These are phyloP conservation scores for Nakazawaea ambrosiae DNA, from an alignment of 805 yeast species.

Conservation along the genomic window DNA sequence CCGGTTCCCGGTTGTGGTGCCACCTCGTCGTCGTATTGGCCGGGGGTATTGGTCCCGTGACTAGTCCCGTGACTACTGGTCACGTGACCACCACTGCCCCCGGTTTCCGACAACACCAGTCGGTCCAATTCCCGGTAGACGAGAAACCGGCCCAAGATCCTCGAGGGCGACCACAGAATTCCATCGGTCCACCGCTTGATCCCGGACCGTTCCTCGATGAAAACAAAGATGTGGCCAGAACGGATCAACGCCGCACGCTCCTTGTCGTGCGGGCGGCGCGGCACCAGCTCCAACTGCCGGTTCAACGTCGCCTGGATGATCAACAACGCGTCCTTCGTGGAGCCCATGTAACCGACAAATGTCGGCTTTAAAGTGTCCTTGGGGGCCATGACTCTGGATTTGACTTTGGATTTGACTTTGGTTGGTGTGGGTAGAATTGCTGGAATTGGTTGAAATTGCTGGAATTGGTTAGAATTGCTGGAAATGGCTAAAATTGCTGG, in stretches of 20 bases:
- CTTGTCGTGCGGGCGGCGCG: constrained; percentile 75
- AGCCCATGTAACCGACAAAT: constrained; percentile 67
- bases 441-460: too few relatives aligned
- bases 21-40: too few relatives aligned
- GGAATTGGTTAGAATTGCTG: too few relatives aligned
- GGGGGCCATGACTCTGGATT: constrained; percentile 1
- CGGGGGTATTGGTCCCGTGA: too few relatives aligned
- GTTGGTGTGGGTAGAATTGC: not conserved
- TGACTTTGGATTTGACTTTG: not conserved
- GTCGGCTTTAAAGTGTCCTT: constrained; percentile 36
- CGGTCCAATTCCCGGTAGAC: constrained; percentile 68
- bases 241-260: constrained; percentile 61
- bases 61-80: too few relatives aligned
- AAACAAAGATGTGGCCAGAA: constrained; percentile 79
- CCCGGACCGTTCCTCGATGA: constrained; percentile 74
- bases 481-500: too few relatives aligned
- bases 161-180: constrained; percentile 87
- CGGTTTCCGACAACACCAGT: constrained; percentile 29
- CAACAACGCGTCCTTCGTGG: constrained; percentile 77
- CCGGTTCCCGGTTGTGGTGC: too few relatives aligned
- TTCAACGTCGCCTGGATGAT: constrained; percentile 74
- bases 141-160: constrained; percentile 79
- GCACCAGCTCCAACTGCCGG: constrained; percentile 51
- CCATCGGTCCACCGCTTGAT: constrained; percentile 97
- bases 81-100: too few relatives aligned